These are phyloP conservation scores for Solanum dulcamara DNA, from an alignment of 257 asterid species.

Conservation along the genomic window DNA sequence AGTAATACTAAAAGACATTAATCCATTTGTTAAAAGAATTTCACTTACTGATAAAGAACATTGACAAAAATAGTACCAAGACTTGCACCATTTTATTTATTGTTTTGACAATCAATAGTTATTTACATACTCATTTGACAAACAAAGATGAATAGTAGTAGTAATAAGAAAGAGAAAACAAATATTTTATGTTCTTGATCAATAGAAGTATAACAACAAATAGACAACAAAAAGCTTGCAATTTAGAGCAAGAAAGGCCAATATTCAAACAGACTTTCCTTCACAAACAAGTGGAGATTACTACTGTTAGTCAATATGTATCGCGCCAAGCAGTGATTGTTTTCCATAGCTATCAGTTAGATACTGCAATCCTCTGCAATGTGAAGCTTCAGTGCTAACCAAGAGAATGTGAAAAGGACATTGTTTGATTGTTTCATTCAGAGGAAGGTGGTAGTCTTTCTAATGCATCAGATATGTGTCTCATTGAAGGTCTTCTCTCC, in stretches of 20 bases:
- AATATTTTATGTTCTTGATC: slow-evolving; percentile 5
- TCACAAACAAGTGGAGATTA: not conserved
- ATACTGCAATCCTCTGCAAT: not conserved
- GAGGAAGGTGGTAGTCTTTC: slow-evolving; percentile 40
- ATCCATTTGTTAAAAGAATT: not conserved
- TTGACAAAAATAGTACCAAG: not conserved
- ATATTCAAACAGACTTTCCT: slow-evolving; percentile 8
- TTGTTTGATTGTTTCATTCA: not conserved
- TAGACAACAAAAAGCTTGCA: slow-evolving; percentile 20
- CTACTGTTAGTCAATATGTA: not conserved
- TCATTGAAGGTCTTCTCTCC: slow-evolving; percentile 74
- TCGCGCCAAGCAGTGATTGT: not conserved
- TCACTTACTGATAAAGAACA: not conserved
- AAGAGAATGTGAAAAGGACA: not conserved
- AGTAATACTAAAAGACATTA: not conserved
- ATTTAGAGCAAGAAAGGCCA: not conserved
- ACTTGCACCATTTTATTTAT: not conserved
- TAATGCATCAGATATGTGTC: slow-evolving; percentile 52
- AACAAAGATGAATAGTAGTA: slow-evolving; percentile 1
- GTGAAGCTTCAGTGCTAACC: not conserved
- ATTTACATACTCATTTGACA: not conserved
- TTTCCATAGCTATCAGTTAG: not conserved
- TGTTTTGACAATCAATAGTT: not conserved
- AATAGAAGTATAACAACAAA: slow-evolving; percentile 12
- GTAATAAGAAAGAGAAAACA: slow-evolving; percentile 5